Base-by-base conservation (phyloP, 2,329 filamentous ascomycete genomes). In the Fusarium mangiferae region DNA sequence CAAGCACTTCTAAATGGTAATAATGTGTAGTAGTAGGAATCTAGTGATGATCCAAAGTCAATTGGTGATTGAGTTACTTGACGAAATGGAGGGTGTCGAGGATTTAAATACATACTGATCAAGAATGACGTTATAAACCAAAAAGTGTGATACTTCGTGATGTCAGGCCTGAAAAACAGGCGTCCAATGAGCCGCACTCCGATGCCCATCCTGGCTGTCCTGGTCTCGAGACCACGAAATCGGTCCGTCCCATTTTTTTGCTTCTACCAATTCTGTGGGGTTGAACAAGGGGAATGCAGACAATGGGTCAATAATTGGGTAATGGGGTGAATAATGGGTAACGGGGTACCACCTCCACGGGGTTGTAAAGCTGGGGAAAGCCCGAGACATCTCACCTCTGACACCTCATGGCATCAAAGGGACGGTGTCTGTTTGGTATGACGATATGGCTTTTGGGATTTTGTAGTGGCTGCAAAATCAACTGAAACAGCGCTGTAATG, bases 181-280 rank as follows among this genome's bases (percentile, higher is more conserved):
- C 45, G 38, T 48, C 59, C 66, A 73, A 64, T 72, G 22, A 58
- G 41, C 38, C 51, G 20, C 28, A 33, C 38, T 20, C 33, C 49
- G 39, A 52, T 64, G 48, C 66, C 36, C 33, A 26, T 35, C 58
- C 44, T 28, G 30, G 48, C 51, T 51, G 18, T 26, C 20, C 54
- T 60, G 68, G 70, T 66, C 73, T 68, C 60, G 41, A 66, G 74
- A 77, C 66, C 63, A 56, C 18, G 57, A 65, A 78, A 78, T 78
- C 76, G 76, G 76, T 70, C 73, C 76, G 73, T 77, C 68, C 70
- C 63, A 73, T 38, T 55, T 52, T 73, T 55, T 22, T 42, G 35
- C 51, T 42, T 30, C 51, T 55, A 42, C 51, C 55, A 59, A 56
- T 72, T 38, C 41, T 49, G 54, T 55, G 54, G 63, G 57, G 62